Conservation (phyloP, 1,139 yeast species). For the Chernovozyma aurita region DNA sequence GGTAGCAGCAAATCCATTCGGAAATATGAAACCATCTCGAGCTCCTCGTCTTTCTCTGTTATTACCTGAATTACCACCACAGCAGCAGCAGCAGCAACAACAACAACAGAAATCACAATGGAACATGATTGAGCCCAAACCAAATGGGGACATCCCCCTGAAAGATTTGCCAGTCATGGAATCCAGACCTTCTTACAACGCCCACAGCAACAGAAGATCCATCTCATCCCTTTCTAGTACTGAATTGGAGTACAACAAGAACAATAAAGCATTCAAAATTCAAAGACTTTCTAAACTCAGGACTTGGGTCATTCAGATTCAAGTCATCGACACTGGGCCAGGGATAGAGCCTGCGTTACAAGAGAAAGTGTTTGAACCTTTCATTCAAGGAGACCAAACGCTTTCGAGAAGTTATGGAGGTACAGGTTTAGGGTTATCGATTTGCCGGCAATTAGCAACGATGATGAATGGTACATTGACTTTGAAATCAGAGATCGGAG, state of each 20-base stretch:
- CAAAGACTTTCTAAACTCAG: slow-evolving; percentile 37
- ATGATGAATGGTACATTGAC: slow-evolving; percentile 85
- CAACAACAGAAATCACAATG: no score
- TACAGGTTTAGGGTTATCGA: slow-evolving; percentile 90
- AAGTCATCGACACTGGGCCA: slow-evolving; percentile 87
- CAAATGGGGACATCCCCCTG: no score
- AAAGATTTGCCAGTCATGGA: no score
- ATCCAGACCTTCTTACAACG: no score
- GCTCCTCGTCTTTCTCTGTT: no score
- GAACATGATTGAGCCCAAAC: no score
- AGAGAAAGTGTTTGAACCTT: slow-evolving; percentile 88
- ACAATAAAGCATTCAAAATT: slow-evolving; percentile 13
- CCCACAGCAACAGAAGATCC: no score
- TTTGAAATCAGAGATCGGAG: slow-evolving; percentile 62
- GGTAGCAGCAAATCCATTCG: no score
- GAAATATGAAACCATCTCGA: no score
- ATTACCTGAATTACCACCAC: no score
- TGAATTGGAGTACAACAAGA: slow-evolving; percentile 2
- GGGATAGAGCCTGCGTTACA: slow-evolving; percentile 82
- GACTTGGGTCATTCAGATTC: slow-evolving; percentile 64
- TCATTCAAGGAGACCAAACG: slow-evolving; percentile 95
- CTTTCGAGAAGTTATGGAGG: slow-evolving; percentile 90
- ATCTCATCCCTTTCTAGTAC: no score
- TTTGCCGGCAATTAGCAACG: slow-evolving; percentile 83
- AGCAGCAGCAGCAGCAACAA: no score